Evolutionary conservation across 768 basidiomycete genomes (phyloP).

Genomic region (Termitomyces bulborhizus): DNA sequence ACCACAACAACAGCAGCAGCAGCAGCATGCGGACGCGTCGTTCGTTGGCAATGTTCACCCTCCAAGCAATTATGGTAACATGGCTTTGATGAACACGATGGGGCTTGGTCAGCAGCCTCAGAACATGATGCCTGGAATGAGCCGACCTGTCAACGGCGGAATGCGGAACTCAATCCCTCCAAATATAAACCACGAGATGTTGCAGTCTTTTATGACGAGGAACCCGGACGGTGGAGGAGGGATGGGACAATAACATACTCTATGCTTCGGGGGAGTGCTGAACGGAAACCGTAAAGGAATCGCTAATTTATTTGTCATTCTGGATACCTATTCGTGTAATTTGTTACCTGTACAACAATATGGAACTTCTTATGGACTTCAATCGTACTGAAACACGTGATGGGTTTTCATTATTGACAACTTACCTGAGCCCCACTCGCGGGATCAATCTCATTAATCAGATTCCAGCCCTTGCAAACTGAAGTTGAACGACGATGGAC

Average conservation of each 20-base stretch:
- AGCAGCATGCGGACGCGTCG: conserved; percentile 9
- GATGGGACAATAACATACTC: conserved; percentile 4
- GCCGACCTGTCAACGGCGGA: conserved; percentile 11
- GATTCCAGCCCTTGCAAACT: neutral
- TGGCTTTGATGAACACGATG: conserved; percentile 19
- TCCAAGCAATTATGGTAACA: conserved; percentile 7
- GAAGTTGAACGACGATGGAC: conserved; percentile 7
- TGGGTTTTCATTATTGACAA: neutral
- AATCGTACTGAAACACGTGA: conserved; percentile 1
- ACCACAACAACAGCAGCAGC: conserved; percentile 16
- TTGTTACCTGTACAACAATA: neutral
- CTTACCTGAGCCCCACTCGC: neutral
- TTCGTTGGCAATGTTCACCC: conserved; percentile 11
- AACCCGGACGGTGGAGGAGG: conserved; percentile 17
- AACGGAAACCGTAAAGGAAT: neutral
- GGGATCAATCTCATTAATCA: too few species aligned
- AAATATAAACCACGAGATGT: conserved; percentile 31
- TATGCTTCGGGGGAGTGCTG: neutral
- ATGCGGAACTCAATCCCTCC: conserved; percentile 14
- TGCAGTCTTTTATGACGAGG: conserved; percentile 38
- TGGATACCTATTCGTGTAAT: conserved; percentile 6
- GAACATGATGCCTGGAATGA: conserved; percentile 17
- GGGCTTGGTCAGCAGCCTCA: conserved; percentile 15
- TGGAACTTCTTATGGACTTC: neutral
- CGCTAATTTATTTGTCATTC: conserved; percentile 1